Conservation (phyloP, 2,329 filamentous ascomycete genomes). For the Fusarium humuli region DNA sequence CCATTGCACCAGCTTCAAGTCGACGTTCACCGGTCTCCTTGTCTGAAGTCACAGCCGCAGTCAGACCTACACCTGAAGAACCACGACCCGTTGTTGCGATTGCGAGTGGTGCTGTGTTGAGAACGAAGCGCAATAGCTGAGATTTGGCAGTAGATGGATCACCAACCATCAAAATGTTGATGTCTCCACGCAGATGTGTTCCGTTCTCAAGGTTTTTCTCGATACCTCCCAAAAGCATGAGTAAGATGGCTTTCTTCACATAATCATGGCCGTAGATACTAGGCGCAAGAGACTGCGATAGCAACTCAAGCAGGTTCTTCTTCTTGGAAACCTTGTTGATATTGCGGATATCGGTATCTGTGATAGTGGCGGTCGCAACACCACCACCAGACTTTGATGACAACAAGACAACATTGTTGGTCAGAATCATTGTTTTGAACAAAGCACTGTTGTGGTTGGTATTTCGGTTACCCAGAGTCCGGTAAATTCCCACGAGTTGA, state of each 20-base stretch:
- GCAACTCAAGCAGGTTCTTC: conserved; percentile 89
- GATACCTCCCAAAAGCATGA: conserved; percentile 95
- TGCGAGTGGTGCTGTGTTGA: conserved; percentile 95
- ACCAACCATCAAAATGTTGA: conserved; percentile 99
- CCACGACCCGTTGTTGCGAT: conserved; percentile 97
- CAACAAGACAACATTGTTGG: conserved; percentile 93
- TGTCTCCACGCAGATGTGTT: conserved; percentile 96
- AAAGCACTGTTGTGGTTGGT: conserved; percentile 89
- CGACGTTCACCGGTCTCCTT: conserved; percentile 97
- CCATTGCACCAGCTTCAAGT: conserved; percentile 98
- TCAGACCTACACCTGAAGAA: conserved; percentile 97
- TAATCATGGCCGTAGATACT: conserved; percentile 98
- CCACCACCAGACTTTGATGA: conserved; percentile 97
- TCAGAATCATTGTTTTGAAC: conserved; percentile 93
- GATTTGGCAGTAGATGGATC: conserved; percentile 99
- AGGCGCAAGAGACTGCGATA: conserved; percentile 93
- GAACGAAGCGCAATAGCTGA: conserved; percentile 94
- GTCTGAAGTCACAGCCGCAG: conserved; percentile 93
- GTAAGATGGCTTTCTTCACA: conserved; percentile 96
- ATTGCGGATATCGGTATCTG: conserved; percentile 96
- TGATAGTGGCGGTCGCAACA: conserved; percentile 90
- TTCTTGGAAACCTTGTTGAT: conserved; percentile 98
- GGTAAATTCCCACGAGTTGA: conserved; percentile 95
- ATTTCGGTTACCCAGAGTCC: conserved; percentile 94
- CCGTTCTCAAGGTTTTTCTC: conserved; percentile 99